Percentiles rank a stretch among this genome's conserved stretches.
Conservation (phyloP, 306 rosid genomes). For the Comarum palustre region DNA sequence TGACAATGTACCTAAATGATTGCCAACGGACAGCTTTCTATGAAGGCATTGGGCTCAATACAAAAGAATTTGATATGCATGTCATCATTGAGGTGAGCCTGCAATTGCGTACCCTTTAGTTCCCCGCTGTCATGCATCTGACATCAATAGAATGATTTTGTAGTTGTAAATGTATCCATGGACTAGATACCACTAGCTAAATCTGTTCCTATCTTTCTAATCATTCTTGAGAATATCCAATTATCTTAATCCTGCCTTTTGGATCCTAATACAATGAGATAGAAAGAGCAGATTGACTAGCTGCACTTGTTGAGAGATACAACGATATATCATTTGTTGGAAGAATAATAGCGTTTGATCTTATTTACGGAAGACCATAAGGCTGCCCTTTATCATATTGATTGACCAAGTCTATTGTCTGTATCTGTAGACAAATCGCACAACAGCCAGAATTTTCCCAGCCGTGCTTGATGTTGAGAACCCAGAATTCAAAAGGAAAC, state of each 20-base stretch:
- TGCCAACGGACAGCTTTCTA: slow-evolving; percentile 95
- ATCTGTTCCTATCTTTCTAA: neutral
- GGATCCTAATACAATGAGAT: neutral
- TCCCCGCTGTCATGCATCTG: slow-evolving; percentile 1
- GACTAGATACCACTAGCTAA: neutral
- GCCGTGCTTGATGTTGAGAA: slow-evolving; percentile 96
- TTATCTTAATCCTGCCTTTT: neutral
- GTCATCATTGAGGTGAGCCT: slow-evolving; percentile 90
- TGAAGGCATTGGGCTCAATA: slow-evolving; percentile 90
- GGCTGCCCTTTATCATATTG: neutral
- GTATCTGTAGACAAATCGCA: slow-evolving; percentile 81
- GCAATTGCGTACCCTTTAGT: neutral
- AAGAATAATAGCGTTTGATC: neutral
- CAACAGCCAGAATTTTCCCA: slow-evolving; percentile 91
- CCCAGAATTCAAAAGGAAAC: slow-evolving; percentile 87
- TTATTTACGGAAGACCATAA: neutral
- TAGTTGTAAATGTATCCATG: neutral
- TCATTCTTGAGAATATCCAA: neutral
- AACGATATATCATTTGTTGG: neutral
- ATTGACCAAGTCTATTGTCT: slow-evolving; percentile 8
- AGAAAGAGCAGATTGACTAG: neutral
- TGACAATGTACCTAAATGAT: slow-evolving; percentile 96
- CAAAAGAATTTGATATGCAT: slow-evolving; percentile 97
- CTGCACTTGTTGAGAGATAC: neutral
- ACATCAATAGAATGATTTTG: neutral